These are phyloP conservation scores for Conringia planisiliqua DNA, from an alignment of 345 rosid genomes.

Conservation along the genomic window DNA sequence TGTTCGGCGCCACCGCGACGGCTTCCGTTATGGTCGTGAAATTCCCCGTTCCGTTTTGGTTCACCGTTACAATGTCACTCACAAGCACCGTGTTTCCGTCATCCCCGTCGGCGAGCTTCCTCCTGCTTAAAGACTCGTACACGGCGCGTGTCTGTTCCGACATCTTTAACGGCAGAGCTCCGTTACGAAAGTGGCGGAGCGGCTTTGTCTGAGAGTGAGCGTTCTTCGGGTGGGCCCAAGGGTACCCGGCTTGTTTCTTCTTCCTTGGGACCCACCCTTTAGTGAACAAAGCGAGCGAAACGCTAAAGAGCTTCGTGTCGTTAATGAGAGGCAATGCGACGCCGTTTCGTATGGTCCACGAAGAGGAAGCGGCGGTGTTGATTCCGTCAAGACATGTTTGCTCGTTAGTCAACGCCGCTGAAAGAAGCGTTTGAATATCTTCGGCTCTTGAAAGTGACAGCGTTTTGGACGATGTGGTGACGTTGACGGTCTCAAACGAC, in stretches of 20 bases:
- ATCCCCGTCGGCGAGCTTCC: slow-evolving; percentile 45
- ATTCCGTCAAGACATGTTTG: slow-evolving; percentile 77
- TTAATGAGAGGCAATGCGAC: slow-evolving; percentile 49
- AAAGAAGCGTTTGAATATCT: slow-evolving; percentile 62
- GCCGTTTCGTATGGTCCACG: slow-evolving; percentile 53
- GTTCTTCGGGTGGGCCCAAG: slow-evolving; percentile 29
- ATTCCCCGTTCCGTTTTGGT: slow-evolving; percentile 67
- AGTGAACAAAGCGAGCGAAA: slow-evolving; percentile 67
- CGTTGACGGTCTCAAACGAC: slow-evolving; percentile 44
- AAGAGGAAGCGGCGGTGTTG: slow-evolving; percentile 42
- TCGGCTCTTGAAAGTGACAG: slow-evolving; percentile 51
- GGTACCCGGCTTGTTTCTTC: slow-evolving; percentile 22
- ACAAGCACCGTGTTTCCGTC: slow-evolving; percentile 33
- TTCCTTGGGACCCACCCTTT: slow-evolving; percentile 72
- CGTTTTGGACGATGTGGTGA: slow-evolving; percentile 26
- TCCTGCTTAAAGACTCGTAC: slow-evolving; percentile 51
- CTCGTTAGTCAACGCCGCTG: slow-evolving; percentile 75
- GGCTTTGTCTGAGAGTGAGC: slow-evolving; percentile 24
- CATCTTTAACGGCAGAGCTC: slow-evolving; percentile 58
- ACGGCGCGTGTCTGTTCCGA: slow-evolving; percentile 44
- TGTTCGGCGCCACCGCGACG: slow-evolving; percentile 67
- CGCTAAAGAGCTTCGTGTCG: slow-evolving; percentile 74
- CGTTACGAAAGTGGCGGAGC: slow-evolving; percentile 40
- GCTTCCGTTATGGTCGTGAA: slow-evolving; percentile 74
- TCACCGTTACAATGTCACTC: slow-evolving; percentile 62